A percentile compares a stretch with the other conserved stretches of the same genome.
Evolutionary conservation across 805 yeast species (phyloP).

Genomic region (Candida jianshihensis): DNA sequence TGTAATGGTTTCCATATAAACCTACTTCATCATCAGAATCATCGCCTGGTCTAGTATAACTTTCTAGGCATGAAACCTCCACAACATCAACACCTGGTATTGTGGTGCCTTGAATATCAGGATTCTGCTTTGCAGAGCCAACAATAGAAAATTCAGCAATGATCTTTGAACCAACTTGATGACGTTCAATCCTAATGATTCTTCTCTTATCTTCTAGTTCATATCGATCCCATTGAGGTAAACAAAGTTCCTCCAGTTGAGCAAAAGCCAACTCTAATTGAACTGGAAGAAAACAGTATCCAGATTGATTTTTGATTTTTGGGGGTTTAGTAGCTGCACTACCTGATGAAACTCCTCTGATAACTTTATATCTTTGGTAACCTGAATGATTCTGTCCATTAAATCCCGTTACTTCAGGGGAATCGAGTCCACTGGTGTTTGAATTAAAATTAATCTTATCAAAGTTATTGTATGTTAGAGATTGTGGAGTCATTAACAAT

Average conservation of each 20-base stretch:
- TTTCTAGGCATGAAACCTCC: constrained; percentile 55
- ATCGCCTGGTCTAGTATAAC: constrained; percentile 27
- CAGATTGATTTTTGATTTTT: constrained; percentile 24
- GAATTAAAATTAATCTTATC: constrained; percentile 2
- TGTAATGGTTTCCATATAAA: constrained; percentile 13
- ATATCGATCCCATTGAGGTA: constrained; percentile 40
- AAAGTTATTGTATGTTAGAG: constrained; percentile 5
- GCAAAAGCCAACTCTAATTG: constrained; percentile 40
- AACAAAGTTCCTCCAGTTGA: constrained; percentile 39
- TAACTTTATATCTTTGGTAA: constrained; percentile 30
- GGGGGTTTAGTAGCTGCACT: constrained; percentile 54
- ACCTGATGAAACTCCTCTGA: constrained; percentile 54
- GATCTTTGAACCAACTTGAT: constrained; percentile 41
- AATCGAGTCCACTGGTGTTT: constrained; percentile 5
- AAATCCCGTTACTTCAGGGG: neutral
- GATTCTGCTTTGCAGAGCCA: constrained; percentile 44
- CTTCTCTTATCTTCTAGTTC: constrained; percentile 48
- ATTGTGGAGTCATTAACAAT: constrained; percentile 14
- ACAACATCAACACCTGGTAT: constrained; percentile 40
- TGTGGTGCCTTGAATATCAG: constrained; percentile 28
- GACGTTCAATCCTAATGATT: constrained; percentile 50
- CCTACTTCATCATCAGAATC: constrained; percentile 26
- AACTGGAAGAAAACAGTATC: constrained; percentile 36
- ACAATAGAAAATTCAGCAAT: constrained; percentile 43
- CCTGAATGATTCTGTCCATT: neutral